phyloP scores from a whole-genome alignment of 805 yeast genomes.

The Wickerhamiella kurtzmanii region DNA sequence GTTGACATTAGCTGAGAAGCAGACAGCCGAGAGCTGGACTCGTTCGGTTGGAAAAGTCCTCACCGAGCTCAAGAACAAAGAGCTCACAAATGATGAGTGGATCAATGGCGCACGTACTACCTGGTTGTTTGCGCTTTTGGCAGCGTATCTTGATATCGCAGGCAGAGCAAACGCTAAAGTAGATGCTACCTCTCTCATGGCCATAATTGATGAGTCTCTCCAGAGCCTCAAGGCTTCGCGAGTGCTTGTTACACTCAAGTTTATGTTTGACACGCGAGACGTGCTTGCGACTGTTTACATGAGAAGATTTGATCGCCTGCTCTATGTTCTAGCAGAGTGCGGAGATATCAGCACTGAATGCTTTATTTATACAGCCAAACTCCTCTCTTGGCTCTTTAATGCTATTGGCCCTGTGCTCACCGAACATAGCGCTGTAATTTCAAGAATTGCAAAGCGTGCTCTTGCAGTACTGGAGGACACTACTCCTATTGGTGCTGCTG shows the following conservation, averaged over 20 bases:
- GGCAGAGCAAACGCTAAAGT: constrained; percentile 7
- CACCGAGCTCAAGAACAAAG: background rate
- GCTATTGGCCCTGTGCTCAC: constrained; percentile 11
- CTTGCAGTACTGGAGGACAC: constrained; percentile 32
- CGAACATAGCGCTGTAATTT: constrained; percentile 7
- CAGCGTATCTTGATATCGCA: constrained; percentile 2
- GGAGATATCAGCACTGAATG: constrained; percentile 7
- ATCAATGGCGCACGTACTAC: background rate
- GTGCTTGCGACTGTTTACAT: constrained; percentile 8
- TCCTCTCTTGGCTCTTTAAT: constrained; percentile 4
- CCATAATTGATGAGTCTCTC: background rate
- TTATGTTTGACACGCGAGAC: constrained; percentile 8
- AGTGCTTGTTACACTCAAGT: constrained; percentile 5
- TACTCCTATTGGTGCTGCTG: constrained; percentile 26
- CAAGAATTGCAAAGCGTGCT: constrained; percentile 24
- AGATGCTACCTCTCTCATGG: constrained; percentile 8
- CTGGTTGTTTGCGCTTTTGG: background rate
- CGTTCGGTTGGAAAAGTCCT: constrained; percentile 2
- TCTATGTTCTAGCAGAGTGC: constrained; percentile 13
- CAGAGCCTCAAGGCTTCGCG: constrained; percentile 5
- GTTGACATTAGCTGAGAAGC: constrained; percentile 13
- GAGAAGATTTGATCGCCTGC: constrained; percentile 13
- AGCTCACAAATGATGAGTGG: background rate
- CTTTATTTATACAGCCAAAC: constrained; percentile 4
- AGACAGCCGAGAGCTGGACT: constrained; percentile 13